Conservation (phyloP, 345 rosid species). For the Eucalyptus curtisii region DNA sequence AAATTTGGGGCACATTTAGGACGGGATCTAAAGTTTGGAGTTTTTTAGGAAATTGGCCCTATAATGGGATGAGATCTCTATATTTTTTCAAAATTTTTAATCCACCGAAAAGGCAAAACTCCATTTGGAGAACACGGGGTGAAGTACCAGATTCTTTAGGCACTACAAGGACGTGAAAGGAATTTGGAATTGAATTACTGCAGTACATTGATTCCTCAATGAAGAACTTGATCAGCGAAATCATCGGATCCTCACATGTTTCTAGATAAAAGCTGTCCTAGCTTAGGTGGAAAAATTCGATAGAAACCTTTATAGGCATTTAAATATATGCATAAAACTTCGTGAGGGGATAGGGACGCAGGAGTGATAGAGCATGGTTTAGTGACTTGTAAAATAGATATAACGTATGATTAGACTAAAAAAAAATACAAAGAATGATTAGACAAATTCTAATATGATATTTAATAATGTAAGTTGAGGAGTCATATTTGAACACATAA, state of each 20-base stretch:
- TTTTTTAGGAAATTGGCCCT: too few relatives aligned
- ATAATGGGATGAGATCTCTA: not conserved
- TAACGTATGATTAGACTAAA: accelerated
- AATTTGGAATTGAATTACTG: not conserved
- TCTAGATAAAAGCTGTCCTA: not conserved
- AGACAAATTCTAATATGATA: not conserved
- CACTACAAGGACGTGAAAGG: not conserved
- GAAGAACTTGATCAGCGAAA: not conserved
- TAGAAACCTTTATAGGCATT: not conserved
- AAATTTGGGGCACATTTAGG: too few relatives aligned
- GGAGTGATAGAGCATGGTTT: too few relatives aligned
- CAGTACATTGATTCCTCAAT: not conserved
- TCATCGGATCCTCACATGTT: not conserved
- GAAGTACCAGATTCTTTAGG: not conserved
- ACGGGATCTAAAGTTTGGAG: too few relatives aligned
- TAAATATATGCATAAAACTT: not conserved
- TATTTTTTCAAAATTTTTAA: not conserved
- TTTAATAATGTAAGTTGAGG: not conserved
- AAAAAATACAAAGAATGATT: not conserved
- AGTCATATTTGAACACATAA: not conserved
- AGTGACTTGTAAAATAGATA: too few relatives aligned
- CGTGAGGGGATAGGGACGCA: accelerated
- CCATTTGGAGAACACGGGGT: not conserved
- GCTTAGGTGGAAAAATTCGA: not conserved
- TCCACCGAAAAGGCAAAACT: not conserved